Evolutionary conservation across 495 filamentous ascomycete species (phyloP).

Genomic region (Letharia lupina): DNA sequence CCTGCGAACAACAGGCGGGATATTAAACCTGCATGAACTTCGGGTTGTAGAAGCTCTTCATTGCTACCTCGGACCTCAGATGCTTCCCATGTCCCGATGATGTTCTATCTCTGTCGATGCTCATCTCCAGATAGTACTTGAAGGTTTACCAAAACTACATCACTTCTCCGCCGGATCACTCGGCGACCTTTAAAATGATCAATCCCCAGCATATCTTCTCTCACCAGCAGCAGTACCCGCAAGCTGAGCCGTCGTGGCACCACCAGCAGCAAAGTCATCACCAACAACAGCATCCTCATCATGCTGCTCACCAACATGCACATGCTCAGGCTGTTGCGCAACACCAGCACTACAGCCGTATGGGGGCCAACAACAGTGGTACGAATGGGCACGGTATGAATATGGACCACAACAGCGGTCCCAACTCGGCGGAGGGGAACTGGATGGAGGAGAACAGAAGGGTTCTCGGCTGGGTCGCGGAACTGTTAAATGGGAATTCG

Average conservation of each 20-base stretch:
- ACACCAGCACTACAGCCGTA: constrained; percentile 73
- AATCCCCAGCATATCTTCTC: constrained; percentile 52
- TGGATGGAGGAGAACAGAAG: constrained; percentile 87
- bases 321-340: constrained; percentile 58
- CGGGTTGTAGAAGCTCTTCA: neutral
- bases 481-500: constrained; percentile 78
- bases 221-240: constrained; percentile 74
- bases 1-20: neutral
- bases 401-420: constrained; percentile 47
- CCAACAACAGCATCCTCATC: constrained; percentile 51
- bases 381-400: constrained; percentile 37
- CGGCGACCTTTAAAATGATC: constrained; percentile 15
- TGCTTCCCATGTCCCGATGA: constrained; percentile 10
- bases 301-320: constrained; percentile 55
- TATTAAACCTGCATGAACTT: neutral
- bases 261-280: constrained; percentile 56
- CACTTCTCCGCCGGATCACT: constrained; percentile 4
- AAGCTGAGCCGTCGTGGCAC: constrained; percentile 70
- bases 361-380: constrained; percentile 48
- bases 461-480: constrained; percentile 85
- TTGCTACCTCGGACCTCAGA: constrained; percentile 6
- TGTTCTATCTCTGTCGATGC: constrained; percentile 8
- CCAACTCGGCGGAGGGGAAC: constrained; percentile 43
- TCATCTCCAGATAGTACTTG: constrained; percentile 10
- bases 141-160: neutral